These are phyloP conservation scores for Solanum appendiculatum DNA, from an alignment of 257 asterid genomes.

Conservation along the genomic window DNA sequence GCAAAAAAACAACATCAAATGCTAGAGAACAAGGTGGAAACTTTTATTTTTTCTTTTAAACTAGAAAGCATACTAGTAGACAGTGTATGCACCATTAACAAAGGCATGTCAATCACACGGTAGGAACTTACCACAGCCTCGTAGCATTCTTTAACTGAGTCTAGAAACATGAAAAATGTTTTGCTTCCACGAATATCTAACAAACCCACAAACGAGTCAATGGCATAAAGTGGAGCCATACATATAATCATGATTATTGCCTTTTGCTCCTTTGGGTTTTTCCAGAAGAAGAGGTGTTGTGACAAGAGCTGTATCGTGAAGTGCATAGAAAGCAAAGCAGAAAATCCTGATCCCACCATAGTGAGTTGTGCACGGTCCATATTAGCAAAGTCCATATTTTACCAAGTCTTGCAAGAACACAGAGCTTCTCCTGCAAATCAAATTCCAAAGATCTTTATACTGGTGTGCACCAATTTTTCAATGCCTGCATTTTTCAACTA, in stretches of 20 bases:
- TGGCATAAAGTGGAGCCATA: slow-evolving; percentile 76
- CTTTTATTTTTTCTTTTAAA: not conserved
- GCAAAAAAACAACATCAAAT: slow-evolving; percentile 4
- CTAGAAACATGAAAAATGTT: slow-evolving; percentile 47
- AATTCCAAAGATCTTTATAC: not conserved
- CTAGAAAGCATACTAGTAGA: not conserved
- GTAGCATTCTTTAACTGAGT: slow-evolving; percentile 65
- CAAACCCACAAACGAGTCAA: slow-evolving; percentile 58
- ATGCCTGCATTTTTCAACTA: not conserved
- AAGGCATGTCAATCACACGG: not conserved
- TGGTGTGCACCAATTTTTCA: not conserved
- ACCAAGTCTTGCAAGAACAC: not conserved
- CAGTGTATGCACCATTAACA: not conserved
- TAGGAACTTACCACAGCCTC: slow-evolving; percentile 58
- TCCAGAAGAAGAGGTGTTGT: slow-evolving; percentile 83
- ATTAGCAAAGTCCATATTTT: slow-evolving; percentile 40
- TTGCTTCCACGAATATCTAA: slow-evolving; percentile 56
- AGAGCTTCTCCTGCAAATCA: not conserved
- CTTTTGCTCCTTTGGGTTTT: slow-evolving; percentile 75
- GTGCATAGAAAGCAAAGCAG: slow-evolving; percentile 58
- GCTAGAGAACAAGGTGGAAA: not conserved
- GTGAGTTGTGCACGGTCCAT: slow-evolving; percentile 72
- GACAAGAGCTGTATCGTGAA: slow-evolving; percentile 67
- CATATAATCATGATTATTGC: slow-evolving; percentile 58
- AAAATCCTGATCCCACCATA: slow-evolving; percentile 47